phyloP scores from a whole-genome alignment of 345 rosid genomes.

The Citropsis articulata region DNA sequence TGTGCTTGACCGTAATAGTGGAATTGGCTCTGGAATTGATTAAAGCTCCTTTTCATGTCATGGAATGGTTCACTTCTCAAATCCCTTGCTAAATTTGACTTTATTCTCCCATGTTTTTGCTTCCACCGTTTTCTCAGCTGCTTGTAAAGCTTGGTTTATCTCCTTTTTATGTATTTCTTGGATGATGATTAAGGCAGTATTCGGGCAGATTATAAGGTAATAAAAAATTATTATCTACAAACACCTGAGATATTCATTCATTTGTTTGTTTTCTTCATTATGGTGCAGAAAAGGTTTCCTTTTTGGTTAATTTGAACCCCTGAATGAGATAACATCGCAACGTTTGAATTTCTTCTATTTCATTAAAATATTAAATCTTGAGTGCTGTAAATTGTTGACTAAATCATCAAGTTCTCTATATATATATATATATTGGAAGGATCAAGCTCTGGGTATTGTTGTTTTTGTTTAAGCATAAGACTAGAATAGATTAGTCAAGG shows the following conservation, averaged over 20 bases:
- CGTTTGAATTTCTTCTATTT: not conserved
- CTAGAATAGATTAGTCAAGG: not conserved
- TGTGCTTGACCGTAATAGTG: constrained; percentile 57
- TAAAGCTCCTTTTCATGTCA: constrained; percentile 61
- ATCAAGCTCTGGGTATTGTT: not conserved
- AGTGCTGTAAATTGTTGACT: not conserved
- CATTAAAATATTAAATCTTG: not conserved
- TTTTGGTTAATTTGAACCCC: not conserved
- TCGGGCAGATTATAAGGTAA: no score
- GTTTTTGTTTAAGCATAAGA: not conserved
- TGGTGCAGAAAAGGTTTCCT: not conserved
- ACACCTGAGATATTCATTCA: not conserved
- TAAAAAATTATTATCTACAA: not conserved
- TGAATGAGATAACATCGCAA: not conserved
- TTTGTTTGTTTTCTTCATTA: not conserved
- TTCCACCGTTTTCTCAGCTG: not conserved
- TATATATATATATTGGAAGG: not conserved
- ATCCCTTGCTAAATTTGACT: constrained; percentile 45
- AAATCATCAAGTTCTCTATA: not conserved
- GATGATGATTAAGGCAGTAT: not conserved
- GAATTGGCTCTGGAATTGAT: constrained; percentile 63
- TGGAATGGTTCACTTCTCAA: constrained; percentile 68
- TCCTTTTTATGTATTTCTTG: not conserved
- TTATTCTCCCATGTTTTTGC: not conserved
- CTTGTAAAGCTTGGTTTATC: not conserved